Conservation (phyloP, 2,329 filamentous ascomycete genomes). For the Ophiostoma sp. region DNA sequence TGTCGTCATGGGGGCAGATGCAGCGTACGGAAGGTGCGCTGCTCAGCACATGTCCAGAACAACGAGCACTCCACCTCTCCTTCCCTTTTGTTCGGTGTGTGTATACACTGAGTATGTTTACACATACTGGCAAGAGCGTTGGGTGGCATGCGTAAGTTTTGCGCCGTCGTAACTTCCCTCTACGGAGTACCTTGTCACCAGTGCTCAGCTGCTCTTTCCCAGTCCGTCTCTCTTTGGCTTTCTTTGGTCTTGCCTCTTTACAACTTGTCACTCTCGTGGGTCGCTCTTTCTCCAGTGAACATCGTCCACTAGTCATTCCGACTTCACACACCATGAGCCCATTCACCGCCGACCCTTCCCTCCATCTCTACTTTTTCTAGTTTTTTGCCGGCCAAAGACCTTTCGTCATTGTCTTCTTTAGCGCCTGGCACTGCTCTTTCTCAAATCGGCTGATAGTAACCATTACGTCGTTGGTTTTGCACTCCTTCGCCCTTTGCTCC, state of each 20-base stretch:
- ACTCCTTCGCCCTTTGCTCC: neutral
- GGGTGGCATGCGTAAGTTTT: neutral
- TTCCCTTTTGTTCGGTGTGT: neutral
- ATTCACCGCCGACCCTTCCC: neutral
- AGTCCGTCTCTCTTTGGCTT: neutral
- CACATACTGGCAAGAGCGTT: neutral
- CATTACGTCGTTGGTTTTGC: constrained; percentile 17
- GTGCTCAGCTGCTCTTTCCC: neutral
- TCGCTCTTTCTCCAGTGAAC: neutral
- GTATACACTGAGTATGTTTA: no score
- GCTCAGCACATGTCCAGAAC: neutral
- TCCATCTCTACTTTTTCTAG: neutral
- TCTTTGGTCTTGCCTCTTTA: neutral
- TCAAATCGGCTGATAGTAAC: neutral
- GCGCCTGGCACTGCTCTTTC: neutral
- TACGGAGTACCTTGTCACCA: neutral
- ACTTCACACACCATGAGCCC: neutral
- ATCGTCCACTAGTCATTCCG: neutral
- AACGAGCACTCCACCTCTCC: neutral
- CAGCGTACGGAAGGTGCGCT: neutral
- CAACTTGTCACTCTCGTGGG: neutral
- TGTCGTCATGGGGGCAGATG: constrained; percentile 17
- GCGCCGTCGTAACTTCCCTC: neutral
- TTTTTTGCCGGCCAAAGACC: neutral
- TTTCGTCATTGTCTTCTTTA: constrained; percentile 6